These are phyloP conservation scores for Chrysoporthe deuterocubensis DNA, from an alignment of 2,329 filamentous ascomycete species.

Conservation along the genomic window DNA sequence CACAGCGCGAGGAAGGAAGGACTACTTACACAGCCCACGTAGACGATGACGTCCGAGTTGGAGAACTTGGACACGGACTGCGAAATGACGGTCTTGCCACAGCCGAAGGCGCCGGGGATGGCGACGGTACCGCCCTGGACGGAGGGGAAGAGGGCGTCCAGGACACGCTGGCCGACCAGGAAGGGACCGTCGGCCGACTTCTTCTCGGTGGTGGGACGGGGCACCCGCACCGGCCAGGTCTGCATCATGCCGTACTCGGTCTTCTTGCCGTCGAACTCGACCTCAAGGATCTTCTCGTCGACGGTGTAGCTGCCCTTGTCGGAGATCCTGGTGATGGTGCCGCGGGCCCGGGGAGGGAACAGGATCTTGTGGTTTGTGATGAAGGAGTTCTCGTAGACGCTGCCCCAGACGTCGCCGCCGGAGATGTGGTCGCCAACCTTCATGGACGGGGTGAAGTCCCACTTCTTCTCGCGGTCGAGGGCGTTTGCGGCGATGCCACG, in stretches of 20 bases:
- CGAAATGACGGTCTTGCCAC: constrained; percentile 98
- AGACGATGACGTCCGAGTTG: constrained; percentile 98
- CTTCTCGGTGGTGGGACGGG: constrained; percentile 90
- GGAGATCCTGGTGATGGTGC: constrained; percentile 89
- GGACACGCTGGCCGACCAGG: constrained; percentile 93
- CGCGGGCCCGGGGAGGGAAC: constrained; percentile 84
- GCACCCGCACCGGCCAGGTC: constrained; percentile 95
- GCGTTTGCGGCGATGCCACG: constrained; percentile 88
- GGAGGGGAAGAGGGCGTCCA: constrained; percentile 94
- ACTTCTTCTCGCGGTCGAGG: constrained; percentile 89
- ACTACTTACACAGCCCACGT: constrained; percentile 69
- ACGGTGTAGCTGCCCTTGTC: constrained; percentile 92
- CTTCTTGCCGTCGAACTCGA: constrained; percentile 97
- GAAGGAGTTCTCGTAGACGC: constrained; percentile 94
- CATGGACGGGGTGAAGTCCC: constrained; percentile 89
- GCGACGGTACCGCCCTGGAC: constrained; percentile 97
- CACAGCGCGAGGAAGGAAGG: too few species aligned
- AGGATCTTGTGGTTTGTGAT: constrained; percentile 92
- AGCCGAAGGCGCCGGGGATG: constrained; percentile 97
- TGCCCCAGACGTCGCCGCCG: constrained; percentile 94
- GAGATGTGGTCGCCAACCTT: constrained; percentile 98
- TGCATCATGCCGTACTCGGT: constrained; percentile 98
- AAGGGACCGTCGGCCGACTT: constrained; percentile 87
- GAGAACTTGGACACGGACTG: constrained; percentile 99
- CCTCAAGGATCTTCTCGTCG: constrained; percentile 88